Evolutionary conservation across 1,139 yeast species (phyloP).

Genomic region (Meyerozyma athensensis): DNA sequence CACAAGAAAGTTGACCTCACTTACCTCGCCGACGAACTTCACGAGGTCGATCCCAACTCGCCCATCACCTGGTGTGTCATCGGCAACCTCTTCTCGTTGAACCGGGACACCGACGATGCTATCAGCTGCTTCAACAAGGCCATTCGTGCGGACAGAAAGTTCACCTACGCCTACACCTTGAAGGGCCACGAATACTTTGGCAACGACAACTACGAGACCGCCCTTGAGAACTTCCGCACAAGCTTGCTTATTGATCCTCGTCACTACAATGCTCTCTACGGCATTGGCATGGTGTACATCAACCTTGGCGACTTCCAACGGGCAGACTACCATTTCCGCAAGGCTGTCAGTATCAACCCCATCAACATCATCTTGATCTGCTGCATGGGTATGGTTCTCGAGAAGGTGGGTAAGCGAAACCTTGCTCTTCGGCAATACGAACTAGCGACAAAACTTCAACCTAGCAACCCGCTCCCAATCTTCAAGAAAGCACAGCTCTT

Average conservation of each 20-base stretch:
- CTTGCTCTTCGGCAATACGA: conserved; percentile 82
- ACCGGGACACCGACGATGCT: conserved; percentile 86
- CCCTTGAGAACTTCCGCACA: conserved; percentile 74
- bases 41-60: conserved; percentile 58
- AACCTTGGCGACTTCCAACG: conserved; percentile 78
- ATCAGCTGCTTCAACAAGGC: conserved; percentile 84
- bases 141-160: conserved; percentile 59
- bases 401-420: conserved; percentile 62
- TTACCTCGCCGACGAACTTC: conserved; percentile 74
- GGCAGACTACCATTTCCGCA: conserved; percentile 84
- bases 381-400: conserved; percentile 92
- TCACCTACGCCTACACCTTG: conserved; percentile 86
- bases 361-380: conserved; percentile 85
- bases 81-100: conserved; percentile 83
- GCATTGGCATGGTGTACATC: conserved; percentile 91
- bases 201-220: conserved; percentile 87
- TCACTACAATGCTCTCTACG: conserved; percentile 93
- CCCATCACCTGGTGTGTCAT: conserved; percentile 91
- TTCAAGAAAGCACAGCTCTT: conserved; percentile 86
- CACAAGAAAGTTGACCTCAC: conserved; percentile 80
- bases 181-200: conserved; percentile 92
- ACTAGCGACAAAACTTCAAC: conserved; percentile 79
- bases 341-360: conserved; percentile 86
- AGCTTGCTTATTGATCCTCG: conserved; percentile 75
- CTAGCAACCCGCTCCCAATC: conserved; percentile 78